Conservation (phyloP, 805 yeast species). For the Teunomyces gatunensis region DNA sequence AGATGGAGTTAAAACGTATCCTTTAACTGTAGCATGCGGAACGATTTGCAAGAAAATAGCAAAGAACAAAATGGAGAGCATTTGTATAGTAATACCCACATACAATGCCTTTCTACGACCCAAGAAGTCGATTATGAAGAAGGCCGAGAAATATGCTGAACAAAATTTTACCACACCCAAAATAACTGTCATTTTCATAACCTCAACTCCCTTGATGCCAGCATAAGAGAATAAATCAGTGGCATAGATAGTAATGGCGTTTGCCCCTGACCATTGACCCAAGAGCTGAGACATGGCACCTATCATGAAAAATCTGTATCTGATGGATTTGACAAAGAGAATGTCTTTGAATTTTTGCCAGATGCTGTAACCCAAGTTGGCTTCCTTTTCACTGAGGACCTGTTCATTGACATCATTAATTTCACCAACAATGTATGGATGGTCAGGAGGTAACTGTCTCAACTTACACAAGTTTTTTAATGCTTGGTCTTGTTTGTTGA, state of each 20-base stretch:
- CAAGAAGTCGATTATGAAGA: constrained; percentile 51
- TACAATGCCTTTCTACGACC: constrained; percentile 53
- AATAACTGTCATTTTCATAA: constrained; percentile 48
- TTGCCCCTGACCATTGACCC: constrained; percentile 62
- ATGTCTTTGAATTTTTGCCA: constrained; percentile 31
- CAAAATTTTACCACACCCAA: constrained; percentile 53
- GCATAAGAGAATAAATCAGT: constrained; percentile 46
- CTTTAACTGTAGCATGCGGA: constrained; percentile 40
- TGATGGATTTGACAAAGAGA: constrained; percentile 35
- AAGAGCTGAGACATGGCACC: constrained; percentile 45
- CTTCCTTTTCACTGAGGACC: constrained; percentile 33
- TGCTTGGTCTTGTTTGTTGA: constrained; percentile 41
- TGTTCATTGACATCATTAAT: constrained; percentile 51
- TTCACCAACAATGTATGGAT: constrained; percentile 50
- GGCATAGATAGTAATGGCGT: constrained; percentile 55
- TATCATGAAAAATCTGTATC: constrained; percentile 44
- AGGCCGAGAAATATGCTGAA: constrained; percentile 49
- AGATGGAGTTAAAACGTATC: constrained; percentile 25
- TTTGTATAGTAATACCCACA: constrained; percentile 47
- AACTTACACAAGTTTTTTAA: constrained; percentile 37
- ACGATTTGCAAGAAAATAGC: constrained; percentile 46
- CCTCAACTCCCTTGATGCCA: constrained; percentile 43
- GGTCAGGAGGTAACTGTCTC: constrained; percentile 44
- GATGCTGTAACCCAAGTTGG: constrained; percentile 13
- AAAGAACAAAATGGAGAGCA: constrained; percentile 42